A percentile compares a stretch with the other conserved stretches of the same genome.
These are phyloP conservation scores for Penicillium palitans DNA, from an alignment of 2,329 filamentous ascomycete genomes.

Conservation along the genomic window DNA sequence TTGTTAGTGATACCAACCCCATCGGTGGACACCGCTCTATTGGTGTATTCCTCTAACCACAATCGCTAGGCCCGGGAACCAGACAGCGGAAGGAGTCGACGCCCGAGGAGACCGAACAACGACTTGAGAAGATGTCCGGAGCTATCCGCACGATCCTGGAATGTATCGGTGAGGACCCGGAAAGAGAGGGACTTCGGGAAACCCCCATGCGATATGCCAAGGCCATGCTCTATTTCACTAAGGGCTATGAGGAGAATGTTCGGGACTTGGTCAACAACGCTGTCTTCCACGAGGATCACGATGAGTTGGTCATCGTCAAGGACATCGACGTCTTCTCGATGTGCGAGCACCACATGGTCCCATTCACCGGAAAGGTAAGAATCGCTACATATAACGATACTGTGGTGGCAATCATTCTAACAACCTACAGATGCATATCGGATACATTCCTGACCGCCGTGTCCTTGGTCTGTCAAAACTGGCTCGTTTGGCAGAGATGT, in stretches of 20 bases:
- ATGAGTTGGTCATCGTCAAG: conserved; percentile 96
- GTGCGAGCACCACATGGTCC: conserved; percentile 96
- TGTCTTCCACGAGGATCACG: conserved; percentile 94
- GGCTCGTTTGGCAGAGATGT: conserved; percentile 95
- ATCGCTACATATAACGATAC: not conserved
- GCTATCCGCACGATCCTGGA: conserved; percentile 65
- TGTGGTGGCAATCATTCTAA: conserved; percentile 12
- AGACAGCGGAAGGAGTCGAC: conserved; percentile 56
- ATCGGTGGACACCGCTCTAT: not conserved
- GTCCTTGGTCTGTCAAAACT: conserved; percentile 96
- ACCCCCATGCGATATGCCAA: conserved; percentile 88
- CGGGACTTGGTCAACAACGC: conserved; percentile 88
- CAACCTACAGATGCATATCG: conserved; percentile 83
- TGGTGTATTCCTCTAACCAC: conserved; percentile 14
- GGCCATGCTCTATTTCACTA: conserved; percentile 92
- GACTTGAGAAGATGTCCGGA: conserved; percentile 61
- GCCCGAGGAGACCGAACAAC: conserved; percentile 58
- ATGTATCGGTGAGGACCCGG: conserved; percentile 66
- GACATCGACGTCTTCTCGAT: conserved; percentile 94
- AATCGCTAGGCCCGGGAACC: conserved; percentile 46
- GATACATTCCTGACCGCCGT: conserved; percentile 88
- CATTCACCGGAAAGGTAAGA: conserved; percentile 86
- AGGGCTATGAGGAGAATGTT: conserved; percentile 94
- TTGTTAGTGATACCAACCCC: conserved; percentile 41
- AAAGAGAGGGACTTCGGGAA: conserved; percentile 62